Percentiles rank a stretch among this genome's conserved stretches.
These are phyloP conservation scores for Lentinula lateritia DNA, from an alignment of 768 basidiomycete genomes.

Conservation along the genomic window DNA sequence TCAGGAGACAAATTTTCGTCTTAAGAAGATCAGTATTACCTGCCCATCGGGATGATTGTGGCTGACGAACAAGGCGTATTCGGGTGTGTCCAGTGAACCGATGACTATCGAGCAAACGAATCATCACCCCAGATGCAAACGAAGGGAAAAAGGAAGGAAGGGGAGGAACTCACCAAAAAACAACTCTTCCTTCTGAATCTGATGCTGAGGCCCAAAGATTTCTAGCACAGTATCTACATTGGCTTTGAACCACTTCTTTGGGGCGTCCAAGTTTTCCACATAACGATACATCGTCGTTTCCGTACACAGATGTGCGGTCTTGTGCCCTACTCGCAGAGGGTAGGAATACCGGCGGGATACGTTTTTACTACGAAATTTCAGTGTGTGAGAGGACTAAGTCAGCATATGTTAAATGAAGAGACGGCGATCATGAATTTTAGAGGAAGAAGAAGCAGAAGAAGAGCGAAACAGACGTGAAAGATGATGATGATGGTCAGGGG, in stretches of 20 bases:
- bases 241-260: constrained; percentile 69
- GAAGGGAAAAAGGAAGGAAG: background rate
- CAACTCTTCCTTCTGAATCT: constrained; percentile 55
- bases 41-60: constrained; percentile 60
- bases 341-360: constrained; percentile 51
- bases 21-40: constrained; percentile 20
- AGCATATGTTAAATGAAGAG: background rate
- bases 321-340: constrained; percentile 59
- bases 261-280: constrained; percentile 54
- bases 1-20: background rate
- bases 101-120: constrained; percentile 37
- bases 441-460: background rate
- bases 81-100: constrained; percentile 63
- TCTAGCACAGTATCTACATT: constrained; percentile 62
- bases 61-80: constrained; percentile 74
- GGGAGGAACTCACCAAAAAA: constrained; percentile 30
- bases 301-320: constrained; percentile 59
- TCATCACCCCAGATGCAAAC: background rate
- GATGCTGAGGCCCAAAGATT: constrained; percentile 41
- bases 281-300: constrained; percentile 69
- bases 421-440: background rate
- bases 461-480: background rate
- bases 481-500: background rate
- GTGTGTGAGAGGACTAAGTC: background rate
- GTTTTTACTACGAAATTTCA: constrained; percentile 27